Evolutionary conservation across 2,329 filamentous ascomycete species (phyloP).

Genomic region (Ophiosphaerella korrae): DNA sequence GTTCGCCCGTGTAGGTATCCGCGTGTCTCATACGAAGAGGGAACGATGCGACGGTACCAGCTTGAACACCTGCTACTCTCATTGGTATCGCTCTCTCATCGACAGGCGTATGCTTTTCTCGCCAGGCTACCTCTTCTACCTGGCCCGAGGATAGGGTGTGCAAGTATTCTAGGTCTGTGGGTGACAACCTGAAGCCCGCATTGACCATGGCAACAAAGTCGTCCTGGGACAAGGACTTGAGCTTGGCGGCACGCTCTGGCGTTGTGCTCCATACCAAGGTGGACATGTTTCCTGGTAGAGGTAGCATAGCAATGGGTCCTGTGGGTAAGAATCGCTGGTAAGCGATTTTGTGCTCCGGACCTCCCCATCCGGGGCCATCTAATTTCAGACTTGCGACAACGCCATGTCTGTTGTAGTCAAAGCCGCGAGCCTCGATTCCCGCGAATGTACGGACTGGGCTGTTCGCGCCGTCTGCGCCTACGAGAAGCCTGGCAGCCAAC

Average conservation of each 20-base stretch:
- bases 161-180: constrained; percentile 82
- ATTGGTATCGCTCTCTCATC: constrained; percentile 63
- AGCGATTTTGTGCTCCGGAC: constrained; percentile 67
- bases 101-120: constrained; percentile 70
- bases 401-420: constrained; percentile 91
- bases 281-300: constrained; percentile 79
- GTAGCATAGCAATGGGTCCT: constrained; percentile 88
- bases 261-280: constrained; percentile 96
- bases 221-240: constrained; percentile 73
- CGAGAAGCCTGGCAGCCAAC: constrained; percentile 81
- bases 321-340: constrained; percentile 96
- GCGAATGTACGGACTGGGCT: constrained; percentile 91
- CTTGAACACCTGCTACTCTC: constrained; percentile 71
- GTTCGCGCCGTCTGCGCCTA: constrained; percentile 94
- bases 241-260: constrained; percentile 73
- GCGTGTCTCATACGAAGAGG: constrained; percentile 90
- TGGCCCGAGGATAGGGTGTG: constrained; percentile 62
- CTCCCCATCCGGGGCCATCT: constrained; percentile 55
- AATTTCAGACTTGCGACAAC: constrained; percentile 87
- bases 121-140: constrained; percentile 84
- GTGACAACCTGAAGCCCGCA: constrained; percentile 82
- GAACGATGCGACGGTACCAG: constrained; percentile 83
- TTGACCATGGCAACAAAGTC: constrained; percentile 91
- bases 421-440: constrained; percentile 81
- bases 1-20: constrained; percentile 88